Evolutionary conservation across 768 basidiomycete genomes (phyloP), one percentile per base, ranked within the genome.

Genomic region (Trametes meyenii): DNA sequence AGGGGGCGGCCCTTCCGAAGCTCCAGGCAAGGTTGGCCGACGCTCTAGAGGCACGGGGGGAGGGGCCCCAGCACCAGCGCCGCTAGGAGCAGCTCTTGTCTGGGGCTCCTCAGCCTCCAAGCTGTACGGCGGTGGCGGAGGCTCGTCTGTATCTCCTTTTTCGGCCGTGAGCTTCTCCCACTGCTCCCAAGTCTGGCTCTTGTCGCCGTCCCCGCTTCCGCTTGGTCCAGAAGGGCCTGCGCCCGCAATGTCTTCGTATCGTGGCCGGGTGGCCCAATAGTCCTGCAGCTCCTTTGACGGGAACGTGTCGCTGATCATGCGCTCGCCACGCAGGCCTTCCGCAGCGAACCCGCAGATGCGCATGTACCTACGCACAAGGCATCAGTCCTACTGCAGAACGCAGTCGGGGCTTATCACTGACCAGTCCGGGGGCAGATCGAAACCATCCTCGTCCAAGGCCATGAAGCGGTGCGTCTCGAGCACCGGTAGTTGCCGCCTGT

Each of bases 401-500:
- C 17, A 46, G 21, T 11, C 3, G 8, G 12, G 43, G 63, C 16
- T 29, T 17, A 57, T 53, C 61, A 78, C 80, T 67, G 68, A 89
- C 92, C 92, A 94, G 75, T 94, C 92, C 26, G 87, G 76, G 1
- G 91, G 90, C 17, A 92, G 71, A 63, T 89, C 87, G 66, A 85
- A 81, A 3, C 90, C 91, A 66, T 93, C 92, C 62, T 81, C 85
- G 66, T 94, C 92, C 17, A 92, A 78, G 10, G 90, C 87, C 66
- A 93, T 72, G 67, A 91, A 88, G 17, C 77, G 78, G 67, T 78
- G 85, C 53, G 79, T 75, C 17, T 85, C 81, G n/a, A 81, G 80
- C 57, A 79, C 70, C 13, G 92, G 92, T 2, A 92, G 77, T 51
- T 81, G 75, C 6, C 80, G 75, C 60, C 85, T 84, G 60, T 79